Conservation (phyloP, 2,329 filamentous ascomycete genomes). For the Amylocarpus encephaloides region DNA sequence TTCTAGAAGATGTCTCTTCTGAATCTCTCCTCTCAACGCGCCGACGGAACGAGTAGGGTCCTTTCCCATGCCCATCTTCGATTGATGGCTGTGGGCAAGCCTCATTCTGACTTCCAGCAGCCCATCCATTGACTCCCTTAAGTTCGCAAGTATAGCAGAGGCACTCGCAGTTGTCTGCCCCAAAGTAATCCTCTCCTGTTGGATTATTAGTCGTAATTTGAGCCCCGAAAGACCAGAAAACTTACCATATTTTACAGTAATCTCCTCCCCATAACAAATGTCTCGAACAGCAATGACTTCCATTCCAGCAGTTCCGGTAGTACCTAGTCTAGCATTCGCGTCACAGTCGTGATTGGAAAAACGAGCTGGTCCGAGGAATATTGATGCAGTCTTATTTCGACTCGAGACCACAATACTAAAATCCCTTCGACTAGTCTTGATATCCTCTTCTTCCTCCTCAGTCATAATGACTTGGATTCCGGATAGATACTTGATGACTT, state of each 20-base stretch:
- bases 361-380: conserved; percentile 91
- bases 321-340: conserved; percentile 83
- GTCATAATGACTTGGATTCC: conserved; percentile 92
- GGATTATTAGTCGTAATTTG: background rate
- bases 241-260: conserved; percentile 80
- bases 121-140: conserved; percentile 73
- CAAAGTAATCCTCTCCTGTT: conserved; percentile 83
- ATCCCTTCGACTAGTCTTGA: conserved; percentile 78
- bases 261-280: conserved; percentile 85
- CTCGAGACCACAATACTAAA: conserved; percentile 97
- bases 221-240: background rate
- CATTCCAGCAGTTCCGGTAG: conserved; percentile 78
- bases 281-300: conserved; percentile 79
- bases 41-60: conserved; percentile 48
- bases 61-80: conserved; percentile 21
- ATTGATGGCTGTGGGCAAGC: conserved; percentile 27
- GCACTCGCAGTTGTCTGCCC: conserved; percentile 90
- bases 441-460: conserved; percentile 77
- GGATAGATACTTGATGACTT: conserved; percentile 82
- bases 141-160: conserved; percentile 83
- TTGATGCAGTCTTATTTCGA: conserved; percentile 78
- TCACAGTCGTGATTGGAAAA: conserved; percentile 97
- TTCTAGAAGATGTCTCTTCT: conserved; percentile 45
- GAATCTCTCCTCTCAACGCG: conserved; percentile 40
- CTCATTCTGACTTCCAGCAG: conserved; percentile 43